Evolutionary conservation across 345 rosid genomes (phyloP).

Genomic region (Lenwebbia sp.): DNA sequence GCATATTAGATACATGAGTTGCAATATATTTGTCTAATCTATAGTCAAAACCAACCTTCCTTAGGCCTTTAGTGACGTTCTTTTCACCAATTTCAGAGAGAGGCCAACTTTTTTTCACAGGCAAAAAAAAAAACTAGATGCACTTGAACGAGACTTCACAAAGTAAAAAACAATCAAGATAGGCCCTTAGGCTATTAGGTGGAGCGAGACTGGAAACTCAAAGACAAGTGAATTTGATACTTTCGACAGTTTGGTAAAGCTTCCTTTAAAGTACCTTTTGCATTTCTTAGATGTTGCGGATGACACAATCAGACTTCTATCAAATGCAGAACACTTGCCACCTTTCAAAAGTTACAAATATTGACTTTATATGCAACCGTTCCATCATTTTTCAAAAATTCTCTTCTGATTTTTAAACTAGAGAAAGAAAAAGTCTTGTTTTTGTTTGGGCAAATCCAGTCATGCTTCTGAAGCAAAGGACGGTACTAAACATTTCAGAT

Average conservation of each 20-base stretch:
- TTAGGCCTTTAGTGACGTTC: neutral
- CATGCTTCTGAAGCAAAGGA: neutral
- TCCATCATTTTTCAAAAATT: neutral
- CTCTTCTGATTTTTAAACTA: neutral
- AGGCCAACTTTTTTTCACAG: neutral
- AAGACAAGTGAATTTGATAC: neutral
- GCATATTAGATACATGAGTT: neutral
- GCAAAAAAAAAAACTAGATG: neutral
- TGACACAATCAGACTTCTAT: neutral
- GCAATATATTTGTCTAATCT: neutral
- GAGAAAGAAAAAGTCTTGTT: neutral
- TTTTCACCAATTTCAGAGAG: neutral
- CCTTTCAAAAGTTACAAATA: neutral
- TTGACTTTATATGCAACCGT: neutral
- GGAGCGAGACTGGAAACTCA: neutral
- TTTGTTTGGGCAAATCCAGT: neutral
- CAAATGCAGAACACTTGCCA: neutral
- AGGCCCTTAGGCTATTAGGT: neutral
- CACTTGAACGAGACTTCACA: neutral
- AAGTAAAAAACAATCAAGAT: neutral
- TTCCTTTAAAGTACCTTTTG: neutral
- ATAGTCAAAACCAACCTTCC: neutral
- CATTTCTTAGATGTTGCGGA: neutral
- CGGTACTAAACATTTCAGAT: neutral
- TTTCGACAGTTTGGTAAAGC: neutral